Base-by-base conservation (phyloP, 495 filamentous ascomycete species). In the Penicillium tannophilum region DNA sequence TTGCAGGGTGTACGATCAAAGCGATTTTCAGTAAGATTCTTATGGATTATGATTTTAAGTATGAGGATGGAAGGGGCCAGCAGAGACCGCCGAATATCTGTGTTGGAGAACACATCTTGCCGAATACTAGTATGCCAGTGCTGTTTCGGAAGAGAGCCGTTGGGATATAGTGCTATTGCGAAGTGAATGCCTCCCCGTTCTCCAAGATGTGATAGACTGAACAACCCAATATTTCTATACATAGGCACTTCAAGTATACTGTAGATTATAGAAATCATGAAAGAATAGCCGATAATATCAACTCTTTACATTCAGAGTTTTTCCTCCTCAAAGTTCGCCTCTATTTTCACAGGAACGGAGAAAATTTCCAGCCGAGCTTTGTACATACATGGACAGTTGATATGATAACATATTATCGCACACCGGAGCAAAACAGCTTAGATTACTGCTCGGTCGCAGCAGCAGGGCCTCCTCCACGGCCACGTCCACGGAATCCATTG, bases 1-100 rank as follows among this genome's bases (percentile, higher is more conserved):
- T 87, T 45, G 84, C 81, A 0, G 70, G 71, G 4, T 76, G 73
- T 17, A 77, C 81, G 52, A 74, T 86, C 60, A 87, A 87, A 64
- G 72, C 80, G 30, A 77, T 87, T 31, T 48, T 88, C 24, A 81
- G 77, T 24, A 76, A 79, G 33, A 57, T 84, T 12, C 57, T 87
- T 12, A 61, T 80, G 35, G 74, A 79, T 16, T 87, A 84, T 55
- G 83, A 88, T 11, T 68, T 86, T 28, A 72, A 75, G 54, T 69
- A 74, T 16, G 58, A 64, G 33, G 58, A 59, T 6, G 53, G 53
- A 11, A 51, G 52, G 30, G 47, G 46, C 26, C 60, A 58, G 4
- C 39, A 43, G 14, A 64, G 72, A 36, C 73, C 73, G 0, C 28
- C 24, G 20, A 73, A 75, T 56, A 33, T 70, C 12, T 20, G 50